Conservation (phyloP, 352 stramenopile genomes). For the Globisporangium megalacanthum region DNA sequence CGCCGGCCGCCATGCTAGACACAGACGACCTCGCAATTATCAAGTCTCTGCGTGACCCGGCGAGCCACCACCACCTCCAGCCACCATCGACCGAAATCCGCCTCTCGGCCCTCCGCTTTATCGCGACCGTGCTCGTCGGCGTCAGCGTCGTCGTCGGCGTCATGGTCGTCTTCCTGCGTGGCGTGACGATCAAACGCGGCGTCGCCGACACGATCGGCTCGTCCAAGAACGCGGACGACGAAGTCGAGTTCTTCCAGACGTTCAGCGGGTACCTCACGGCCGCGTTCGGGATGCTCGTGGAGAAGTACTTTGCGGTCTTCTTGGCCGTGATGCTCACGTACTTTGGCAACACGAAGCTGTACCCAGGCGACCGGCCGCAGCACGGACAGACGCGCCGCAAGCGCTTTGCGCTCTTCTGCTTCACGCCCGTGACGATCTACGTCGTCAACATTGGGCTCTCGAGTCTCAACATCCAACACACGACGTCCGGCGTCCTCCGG, state of each 20-base stretch:
- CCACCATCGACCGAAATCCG: constrained; percentile 1
- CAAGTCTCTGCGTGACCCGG: constrained; percentile 2
- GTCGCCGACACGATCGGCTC: constrained; percentile 8
- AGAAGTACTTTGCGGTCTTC: constrained; percentile 10
- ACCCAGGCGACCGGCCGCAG: constrained; percentile 1
- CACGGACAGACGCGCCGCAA: neutral
- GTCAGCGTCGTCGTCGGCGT: constrained; percentile 3
- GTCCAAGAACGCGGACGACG: constrained; percentile 9
- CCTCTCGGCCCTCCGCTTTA: constrained; percentile 4
- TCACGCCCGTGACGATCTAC: constrained; percentile 5
- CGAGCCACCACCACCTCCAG: neutral
- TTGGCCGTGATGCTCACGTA: constrained; percentile 11
- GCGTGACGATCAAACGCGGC: constrained; percentile 9
- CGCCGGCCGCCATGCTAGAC: neutral
- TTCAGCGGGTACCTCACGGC: constrained; percentile 9
- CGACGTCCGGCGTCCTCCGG: constrained; percentile 3
- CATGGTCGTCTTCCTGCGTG: constrained; percentile 8
- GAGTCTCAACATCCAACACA: constrained; percentile 8
- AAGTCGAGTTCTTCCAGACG: constrained; percentile 10
- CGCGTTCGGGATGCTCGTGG: neutral
- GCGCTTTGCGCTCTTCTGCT: constrained; percentile 4
- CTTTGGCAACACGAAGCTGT: constrained; percentile 5
- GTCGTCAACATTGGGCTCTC: constrained; percentile 3
- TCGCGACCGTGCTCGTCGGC: constrained; percentile 6
- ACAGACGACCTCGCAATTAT: neutral